A percentile compares a stretch with the other conserved stretches of the same genome.
These are phyloP conservation scores for Talaromyces sp. DNA, from an alignment of 2,329 filamentous ascomycete genomes.

Conservation along the genomic window DNA sequence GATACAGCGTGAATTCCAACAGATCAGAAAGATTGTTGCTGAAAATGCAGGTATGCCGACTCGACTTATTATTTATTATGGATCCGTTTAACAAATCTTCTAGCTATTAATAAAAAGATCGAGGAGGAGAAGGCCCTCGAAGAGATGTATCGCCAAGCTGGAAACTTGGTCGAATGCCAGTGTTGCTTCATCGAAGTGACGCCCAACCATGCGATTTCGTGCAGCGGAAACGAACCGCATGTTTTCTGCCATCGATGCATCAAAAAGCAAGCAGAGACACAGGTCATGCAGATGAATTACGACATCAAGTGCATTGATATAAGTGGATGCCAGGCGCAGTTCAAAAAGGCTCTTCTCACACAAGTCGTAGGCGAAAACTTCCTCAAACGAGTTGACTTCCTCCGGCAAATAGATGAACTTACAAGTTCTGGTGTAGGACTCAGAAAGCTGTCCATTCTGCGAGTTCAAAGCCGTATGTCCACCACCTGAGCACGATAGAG, in stretches of 20 bases:
- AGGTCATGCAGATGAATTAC: constrained; percentile 65
- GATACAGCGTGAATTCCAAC: constrained; percentile 19
- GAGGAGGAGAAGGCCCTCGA: constrained; percentile 28
- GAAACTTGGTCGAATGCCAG: constrained; percentile 59
- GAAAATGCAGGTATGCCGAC: constrained; percentile 15
- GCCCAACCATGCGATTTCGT: constrained; percentile 63
- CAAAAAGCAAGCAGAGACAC: constrained; percentile 57
- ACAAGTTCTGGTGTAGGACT: constrained; percentile 65
- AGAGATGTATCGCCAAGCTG: constrained; percentile 36
- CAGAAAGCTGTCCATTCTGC: constrained; percentile 73
- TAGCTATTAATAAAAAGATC: constrained; percentile 14
- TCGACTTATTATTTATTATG: not conserved
- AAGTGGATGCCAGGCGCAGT: constrained; percentile 59
- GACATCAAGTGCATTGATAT: constrained; percentile 65
- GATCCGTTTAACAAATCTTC: not conserved
- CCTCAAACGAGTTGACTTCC: constrained; percentile 57
- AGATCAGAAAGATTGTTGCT: constrained; percentile 19
- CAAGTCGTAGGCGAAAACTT: constrained; percentile 55
- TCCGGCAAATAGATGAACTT: constrained; percentile 66
- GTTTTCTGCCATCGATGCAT: constrained; percentile 67
- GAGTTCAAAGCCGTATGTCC: constrained; percentile 70
- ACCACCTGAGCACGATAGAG: constrained; percentile 60
- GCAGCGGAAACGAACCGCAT: constrained; percentile 53
- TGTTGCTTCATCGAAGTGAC: constrained; percentile 67
- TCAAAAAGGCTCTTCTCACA: constrained; percentile 50